phyloP scores from a whole-genome alignment of 306 rosid species.

The Begonia peltatifolia region DNA sequence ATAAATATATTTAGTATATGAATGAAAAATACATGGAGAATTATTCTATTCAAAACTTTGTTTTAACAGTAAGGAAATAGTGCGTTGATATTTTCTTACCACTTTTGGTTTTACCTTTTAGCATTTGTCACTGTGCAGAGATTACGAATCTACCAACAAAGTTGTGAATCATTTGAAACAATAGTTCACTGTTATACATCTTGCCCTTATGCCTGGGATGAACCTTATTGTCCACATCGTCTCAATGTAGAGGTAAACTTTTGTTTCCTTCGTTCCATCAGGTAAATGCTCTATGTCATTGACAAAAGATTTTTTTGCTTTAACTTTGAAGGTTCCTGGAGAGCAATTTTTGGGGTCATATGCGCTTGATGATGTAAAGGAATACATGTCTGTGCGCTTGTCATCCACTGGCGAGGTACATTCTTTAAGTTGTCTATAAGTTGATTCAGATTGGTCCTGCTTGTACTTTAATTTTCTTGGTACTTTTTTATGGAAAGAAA shows the following conservation, averaged over 20 bases:
- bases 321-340: slow-evolving; percentile 69
- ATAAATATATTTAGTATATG: no score
- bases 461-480: no score
- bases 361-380: slow-evolving; percentile 79
- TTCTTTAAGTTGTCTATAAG: not conserved
- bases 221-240: slow-evolving; percentile 87
- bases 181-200: slow-evolving; percentile 60
- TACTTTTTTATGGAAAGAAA: no score
- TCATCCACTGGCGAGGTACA: slow-evolving; percentile 73
- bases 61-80: no score
- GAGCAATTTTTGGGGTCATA: slow-evolving; percentile 73
- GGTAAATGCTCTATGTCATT: no score
- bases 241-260: slow-evolving; percentile 64
- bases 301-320: no score
- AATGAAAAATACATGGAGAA: no score
- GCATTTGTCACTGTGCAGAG: slow-evolving; percentile 36
- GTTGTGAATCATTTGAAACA: slow-evolving; percentile 81
- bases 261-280: not conserved
- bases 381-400: slow-evolving; percentile 48
- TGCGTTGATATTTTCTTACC: no score
- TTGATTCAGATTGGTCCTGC: no score
- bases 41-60: no score
- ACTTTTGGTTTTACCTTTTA: slow-evolving; percentile 10
- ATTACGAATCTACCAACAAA: slow-evolving; percentile 80
- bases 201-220: slow-evolving; percentile 86